These are phyloP conservation scores for Chrysochromulina parva DNA, from an alignment of 78 protist species.

Conservation along the genomic window DNA sequence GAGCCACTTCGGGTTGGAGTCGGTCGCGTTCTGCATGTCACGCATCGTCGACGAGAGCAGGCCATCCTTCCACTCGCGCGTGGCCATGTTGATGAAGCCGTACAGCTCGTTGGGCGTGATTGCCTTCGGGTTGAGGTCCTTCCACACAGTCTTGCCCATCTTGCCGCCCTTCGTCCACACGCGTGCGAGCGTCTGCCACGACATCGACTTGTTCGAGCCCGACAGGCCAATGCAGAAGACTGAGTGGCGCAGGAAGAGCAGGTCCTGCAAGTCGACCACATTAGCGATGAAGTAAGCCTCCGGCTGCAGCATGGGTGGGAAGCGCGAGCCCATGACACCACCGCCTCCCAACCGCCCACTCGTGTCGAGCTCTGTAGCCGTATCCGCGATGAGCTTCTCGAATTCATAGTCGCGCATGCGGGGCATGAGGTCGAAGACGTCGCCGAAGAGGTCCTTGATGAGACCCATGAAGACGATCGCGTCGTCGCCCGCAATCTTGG, in stretches of 20 bases:
- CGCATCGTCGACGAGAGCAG: conserved; percentile 73
- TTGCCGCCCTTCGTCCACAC: conserved; percentile 18
- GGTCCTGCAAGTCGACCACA: conserved; percentile 68
- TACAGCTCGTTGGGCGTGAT: conserved; percentile 66
- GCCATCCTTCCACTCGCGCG: conserved; percentile 76
- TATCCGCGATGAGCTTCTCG: conserved; percentile 38
- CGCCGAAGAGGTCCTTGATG: conserved; percentile 66
- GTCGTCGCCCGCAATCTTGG: conserved; percentile 71
- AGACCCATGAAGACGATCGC: conserved; percentile 64
- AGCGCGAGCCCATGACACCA: neutral
- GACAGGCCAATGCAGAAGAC: conserved; percentile 67
- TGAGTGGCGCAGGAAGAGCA: conserved; percentile 66
- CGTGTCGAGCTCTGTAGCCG: neutral
- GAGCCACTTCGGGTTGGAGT: conserved; percentile 63
- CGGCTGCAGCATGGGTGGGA: conserved; percentile 39
- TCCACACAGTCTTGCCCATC: conserved; percentile 26
- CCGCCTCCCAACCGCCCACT: neutral
- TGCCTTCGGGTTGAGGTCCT: conserved; percentile 70
- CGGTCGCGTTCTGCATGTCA: conserved; percentile 45
- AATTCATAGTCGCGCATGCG: conserved; percentile 55
- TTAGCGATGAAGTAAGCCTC: conserved; percentile 55
- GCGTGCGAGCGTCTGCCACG: conserved; percentile 49
- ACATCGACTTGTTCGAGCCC: conserved; percentile 56
- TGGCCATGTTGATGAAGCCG: conserved; percentile 56
- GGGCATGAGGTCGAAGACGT: conserved; percentile 42